Base-by-base conservation (phyloP, 768 basidiomycete genomes). In the Kwoniella sp. region DNA sequence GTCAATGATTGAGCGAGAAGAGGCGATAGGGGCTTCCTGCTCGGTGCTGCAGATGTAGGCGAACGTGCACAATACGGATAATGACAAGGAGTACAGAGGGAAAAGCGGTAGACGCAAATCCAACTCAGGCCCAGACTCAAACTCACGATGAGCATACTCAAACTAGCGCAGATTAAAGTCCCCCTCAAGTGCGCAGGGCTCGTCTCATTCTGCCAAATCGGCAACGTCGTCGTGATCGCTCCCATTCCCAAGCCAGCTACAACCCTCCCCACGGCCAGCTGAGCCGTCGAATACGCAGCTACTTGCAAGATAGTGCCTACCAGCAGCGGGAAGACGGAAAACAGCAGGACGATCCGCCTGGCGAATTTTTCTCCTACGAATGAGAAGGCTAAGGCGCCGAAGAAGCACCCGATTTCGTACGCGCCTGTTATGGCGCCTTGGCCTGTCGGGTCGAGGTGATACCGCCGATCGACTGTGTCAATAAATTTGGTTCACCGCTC, bases 151-250 rank as follows among this genome's bases (percentile, higher is more conserved):
- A 68, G 38, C 41, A 68, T 59, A 53, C 67, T 68, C 54, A 68
- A 45, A 45, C 62, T 64, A 34, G 52, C 57, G 48, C 67, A 68
- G 22, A 65, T 61, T 30, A 68, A 52, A 7, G 67, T 68, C 29
- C 67, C 67, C 47, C 67, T 41, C 38, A 68, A 22, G 26, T 68
- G 48, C 31, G 61, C 61, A 7, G 67, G 67, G 12, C 34, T 45
- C 12, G 67, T 68, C 47, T 68, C 67, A 58, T 58, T 63, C 58
- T 68, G 67, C 67, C 67, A 68, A 52, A 63, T 61, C 0, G 67
- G 67, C 28, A 68, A 51, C 9, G 58, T 68, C 11, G 52, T 45
- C 8, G 67, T 63, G 52, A 68, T 68, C 0, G 55, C 67, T 29
- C 67, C 67, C 58, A 68, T 60, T 9, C 67, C 67, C 4, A 68